Base-by-base conservation (phyloP, 2,329 filamentous ascomycete species). In the Clonostachys chloroleuca region DNA sequence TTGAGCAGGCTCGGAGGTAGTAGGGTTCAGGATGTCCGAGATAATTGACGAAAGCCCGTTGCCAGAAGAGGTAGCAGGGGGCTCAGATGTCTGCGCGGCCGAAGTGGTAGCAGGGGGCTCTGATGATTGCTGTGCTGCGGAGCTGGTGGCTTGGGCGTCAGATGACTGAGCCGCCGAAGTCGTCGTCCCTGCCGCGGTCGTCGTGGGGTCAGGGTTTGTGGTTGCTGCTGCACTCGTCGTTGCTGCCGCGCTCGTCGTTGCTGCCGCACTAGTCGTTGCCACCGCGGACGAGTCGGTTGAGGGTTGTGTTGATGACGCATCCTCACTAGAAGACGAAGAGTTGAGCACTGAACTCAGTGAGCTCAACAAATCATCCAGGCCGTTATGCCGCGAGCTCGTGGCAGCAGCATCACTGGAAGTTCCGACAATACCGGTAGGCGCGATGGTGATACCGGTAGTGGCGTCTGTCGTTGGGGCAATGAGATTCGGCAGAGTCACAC, bases 401-500 rank as follows among this genome's bases (percentile, higher is more conserved):
- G 17, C 36, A 8, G 7, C 17, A 39, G 16, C 14, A 18, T 33
- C 37, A 18, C 17, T 44, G 16, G 43, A 36, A 33, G 17, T 36
- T 16, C 34, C 30, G 17, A 30, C 36, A 39, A n/a, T 18, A 39
- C 36, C 36, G 36, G 18, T 30, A n/a, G 16, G 13, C 10, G 50
- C 48, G 14, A 49, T 39, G 24, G 57, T 49, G 40, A 62, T 56
- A 43, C 60, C 60, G 13, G 52, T 59, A 13, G 60, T 58, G 9
- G 52, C 59, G 49, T 39, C 36, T n/a, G 36, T n/a, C 12, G 36
- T 39, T 12, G 36, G 36, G 36, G 14, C 36, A 30, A 30, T 30
- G 12, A 18, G 36, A 18, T 39, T 56, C 12, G 63, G 14, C 16
- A 63, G 30, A 54, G 34, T 9, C 42, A 52, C 43, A 30, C 57